These are phyloP conservation scores for Leptographium wingfieldii DNA, from an alignment of 2,329 filamentous ascomycete species.

Conservation along the genomic window DNA sequence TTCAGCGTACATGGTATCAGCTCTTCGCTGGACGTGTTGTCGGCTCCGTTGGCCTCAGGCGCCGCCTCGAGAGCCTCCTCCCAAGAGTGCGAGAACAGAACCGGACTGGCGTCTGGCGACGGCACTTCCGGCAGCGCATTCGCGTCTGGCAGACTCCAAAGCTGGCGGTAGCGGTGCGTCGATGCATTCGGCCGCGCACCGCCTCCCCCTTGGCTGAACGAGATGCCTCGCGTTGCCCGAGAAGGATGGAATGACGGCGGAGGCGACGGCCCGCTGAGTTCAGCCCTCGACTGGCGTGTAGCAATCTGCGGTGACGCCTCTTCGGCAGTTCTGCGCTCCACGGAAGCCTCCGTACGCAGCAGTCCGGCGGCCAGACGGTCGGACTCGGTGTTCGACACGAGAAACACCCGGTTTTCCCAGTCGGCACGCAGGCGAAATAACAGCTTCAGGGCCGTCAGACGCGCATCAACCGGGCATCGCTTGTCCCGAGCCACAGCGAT, in stretches of 20 bases:
- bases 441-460: slow-evolving; percentile 62
- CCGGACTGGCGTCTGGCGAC: slow-evolving; percentile 33
- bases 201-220: slow-evolving; percentile 31
- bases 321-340: slow-evolving; percentile 37
- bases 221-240: slow-evolving; percentile 28
- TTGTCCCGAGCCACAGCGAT: slow-evolving; percentile 49
- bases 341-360: slow-evolving; percentile 47
- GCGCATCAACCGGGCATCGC: slow-evolving; percentile 52
- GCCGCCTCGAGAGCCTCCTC: not conserved
- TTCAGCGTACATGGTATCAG: slow-evolving; percentile 29
- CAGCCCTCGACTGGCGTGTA: slow-evolving; percentile 29
- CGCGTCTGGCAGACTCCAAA: slow-evolving; percentile 47
- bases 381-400: slow-evolving; percentile 58
- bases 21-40: not conserved
- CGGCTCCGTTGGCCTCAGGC: not conserved
- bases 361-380: slow-evolving; percentile 60
- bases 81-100: slow-evolving; percentile 32
- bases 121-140: slow-evolving; percentile 39
- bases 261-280: slow-evolving; percentile 24
- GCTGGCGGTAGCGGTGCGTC: slow-evolving; percentile 30
- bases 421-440: slow-evolving; percentile 77
- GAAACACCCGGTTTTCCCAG: slow-evolving; percentile 62
- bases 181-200: slow-evolving; percentile 9
- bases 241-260: slow-evolving; percentile 22
- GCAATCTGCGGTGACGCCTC: slow-evolving; percentile 31